phyloP scores from a whole-genome alignment of 495 filamentous ascomycete genomes.

The Extremus antarcticus region DNA sequence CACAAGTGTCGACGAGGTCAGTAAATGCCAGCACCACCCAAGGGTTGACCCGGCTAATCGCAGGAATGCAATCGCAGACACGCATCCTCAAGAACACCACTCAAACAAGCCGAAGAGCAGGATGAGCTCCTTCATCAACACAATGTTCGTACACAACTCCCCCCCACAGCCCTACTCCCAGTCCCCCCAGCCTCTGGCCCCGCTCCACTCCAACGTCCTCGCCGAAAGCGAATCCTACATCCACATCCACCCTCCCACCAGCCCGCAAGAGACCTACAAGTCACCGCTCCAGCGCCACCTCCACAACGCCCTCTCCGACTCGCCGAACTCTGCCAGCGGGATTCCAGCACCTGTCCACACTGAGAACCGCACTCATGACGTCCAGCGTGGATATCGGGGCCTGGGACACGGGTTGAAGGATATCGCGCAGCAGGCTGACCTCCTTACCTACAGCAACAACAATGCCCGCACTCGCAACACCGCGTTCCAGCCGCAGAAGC shows the following conservation, averaged over 20 bases:
- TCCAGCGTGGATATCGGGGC: conserved; percentile 7
- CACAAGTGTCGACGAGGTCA: no score
- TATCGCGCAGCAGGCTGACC: conserved; percentile 20
- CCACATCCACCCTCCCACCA: conserved; percentile 13
- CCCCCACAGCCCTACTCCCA: conserved; percentile 28
- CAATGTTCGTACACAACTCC: conserved; percentile 50
- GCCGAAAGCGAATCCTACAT: conserved; percentile 26
- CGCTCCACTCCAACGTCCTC: conserved; percentile 26
- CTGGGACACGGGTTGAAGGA: conserved; percentile 9
- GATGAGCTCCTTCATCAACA: conserved; percentile 61
- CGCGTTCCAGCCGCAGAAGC: conserved; percentile 77
- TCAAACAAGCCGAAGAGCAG: conserved; percentile 10
- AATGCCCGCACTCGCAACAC: conserved; percentile 74
- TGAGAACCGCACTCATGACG: conserved; percentile 7
- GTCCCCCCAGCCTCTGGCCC: conserved; percentile 27
- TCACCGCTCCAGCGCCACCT: conserved; percentile 18
- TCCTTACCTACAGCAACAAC: conserved; percentile 41
- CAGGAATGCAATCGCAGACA: neutral
- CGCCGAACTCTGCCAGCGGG: neutral
- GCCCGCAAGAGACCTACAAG: conserved; percentile 15
- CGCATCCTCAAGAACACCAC: conserved; percentile 3
- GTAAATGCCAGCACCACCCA: no score
- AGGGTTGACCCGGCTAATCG: neutral
- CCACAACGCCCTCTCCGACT: conserved; percentile 6
- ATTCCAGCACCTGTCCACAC: conserved; percentile 7